These are phyloP conservation scores for Groenewaldozyma salmanticensis DNA, from an alignment of 805 yeast genomes.

Conservation along the genomic window DNA sequence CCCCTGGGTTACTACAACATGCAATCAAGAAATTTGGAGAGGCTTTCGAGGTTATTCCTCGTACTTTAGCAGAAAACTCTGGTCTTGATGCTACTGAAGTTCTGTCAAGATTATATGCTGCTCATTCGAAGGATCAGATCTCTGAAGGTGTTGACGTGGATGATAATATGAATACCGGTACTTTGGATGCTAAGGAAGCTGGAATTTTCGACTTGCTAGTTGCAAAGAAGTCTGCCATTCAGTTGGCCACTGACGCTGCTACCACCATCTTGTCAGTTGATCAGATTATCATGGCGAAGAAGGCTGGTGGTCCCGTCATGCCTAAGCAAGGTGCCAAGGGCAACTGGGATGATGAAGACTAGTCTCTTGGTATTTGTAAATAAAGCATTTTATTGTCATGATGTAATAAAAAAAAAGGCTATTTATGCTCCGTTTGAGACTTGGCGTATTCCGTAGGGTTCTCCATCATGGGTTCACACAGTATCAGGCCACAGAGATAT, in stretches of 20 bases:
- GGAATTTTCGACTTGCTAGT: constrained; percentile 73
- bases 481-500: too few relatives aligned
- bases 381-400: not conserved
- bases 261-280: constrained; percentile 84
- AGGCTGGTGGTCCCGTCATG: constrained; percentile 96
- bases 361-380: constrained; percentile 15
- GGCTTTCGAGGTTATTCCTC: constrained; percentile 90
- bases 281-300: constrained; percentile 97
- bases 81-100: constrained; percentile 87
- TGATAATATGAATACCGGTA: constrained; percentile 39
- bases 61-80: constrained; percentile 87
- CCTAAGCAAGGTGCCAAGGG: constrained; percentile 84
- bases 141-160: constrained; percentile 69
- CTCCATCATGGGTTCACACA: too few relatives aligned
- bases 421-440: not conserved
- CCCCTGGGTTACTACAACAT: constrained; percentile 86
- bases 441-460: too few relatives aligned
- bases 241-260: constrained; percentile 93
- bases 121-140: constrained; percentile 55
- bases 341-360: constrained; percentile 94
- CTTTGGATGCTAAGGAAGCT: constrained; percentile 57
- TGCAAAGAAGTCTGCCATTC: constrained; percentile 77
- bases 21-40: constrained; percentile 91
- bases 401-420: not conserved
- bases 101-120: constrained; percentile 81